Percentiles rank a stretch among this genome's conserved stretches.
These are phyloP conservation scores for Termitomyces bulborhizus DNA, from an alignment of 768 basidiomycete genomes.

Conservation along the genomic window DNA sequence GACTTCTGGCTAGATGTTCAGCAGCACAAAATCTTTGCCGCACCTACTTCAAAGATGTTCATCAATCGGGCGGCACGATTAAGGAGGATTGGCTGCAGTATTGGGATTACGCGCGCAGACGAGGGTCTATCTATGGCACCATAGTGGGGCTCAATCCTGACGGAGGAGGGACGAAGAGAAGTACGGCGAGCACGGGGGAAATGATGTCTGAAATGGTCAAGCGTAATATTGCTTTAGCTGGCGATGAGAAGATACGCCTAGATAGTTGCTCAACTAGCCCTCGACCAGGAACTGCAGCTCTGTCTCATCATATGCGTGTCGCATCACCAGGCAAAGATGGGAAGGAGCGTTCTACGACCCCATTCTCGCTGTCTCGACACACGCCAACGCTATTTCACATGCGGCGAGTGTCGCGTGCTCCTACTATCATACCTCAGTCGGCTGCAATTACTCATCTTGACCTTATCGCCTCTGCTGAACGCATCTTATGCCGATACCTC, in stretches of 20 bases:
- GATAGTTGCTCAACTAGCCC: slow-evolving; percentile 60
- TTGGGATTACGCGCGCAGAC: slow-evolving; percentile 86
- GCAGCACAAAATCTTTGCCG: slow-evolving; percentile 97
- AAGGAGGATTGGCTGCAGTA: slow-evolving; percentile 99
- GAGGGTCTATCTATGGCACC: slow-evolving; percentile 91
- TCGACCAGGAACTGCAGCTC: slow-evolving; percentile 37
- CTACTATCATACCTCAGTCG: slow-evolving; percentile 90
- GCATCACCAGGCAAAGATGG: slow-evolving; percentile 34
- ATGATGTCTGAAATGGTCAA: slow-evolving; percentile 66
- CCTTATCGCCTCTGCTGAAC: slow-evolving; percentile 89
- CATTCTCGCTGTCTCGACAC: slow-evolving; percentile 70
- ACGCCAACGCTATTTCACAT: slow-evolving; percentile 73
- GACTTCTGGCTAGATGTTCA: slow-evolving; percentile 99
- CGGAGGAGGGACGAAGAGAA: slow-evolving; percentile 58
- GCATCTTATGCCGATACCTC: slow-evolving; percentile 93
- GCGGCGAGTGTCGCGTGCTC: slow-evolving; percentile 80
- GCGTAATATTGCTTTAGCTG: slow-evolving; percentile 46
- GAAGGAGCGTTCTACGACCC: slow-evolving; percentile 64
- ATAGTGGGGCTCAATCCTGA: slow-evolving; percentile 72
- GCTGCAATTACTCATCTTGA: slow-evolving; percentile 86
- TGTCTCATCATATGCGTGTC: slow-evolving; percentile 39
- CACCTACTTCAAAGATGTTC: slow-evolving; percentile 98
- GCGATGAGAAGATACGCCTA: slow-evolving; percentile 39
- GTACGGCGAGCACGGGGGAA: slow-evolving; percentile 77
- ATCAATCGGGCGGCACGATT: slow-evolving; percentile 88